Percentiles rank a stretch among this genome's conserved stretches.
Evolutionary conservation across 179 eudicot species (phyloP).

Genomic region (Spergularia azorica): DNA sequence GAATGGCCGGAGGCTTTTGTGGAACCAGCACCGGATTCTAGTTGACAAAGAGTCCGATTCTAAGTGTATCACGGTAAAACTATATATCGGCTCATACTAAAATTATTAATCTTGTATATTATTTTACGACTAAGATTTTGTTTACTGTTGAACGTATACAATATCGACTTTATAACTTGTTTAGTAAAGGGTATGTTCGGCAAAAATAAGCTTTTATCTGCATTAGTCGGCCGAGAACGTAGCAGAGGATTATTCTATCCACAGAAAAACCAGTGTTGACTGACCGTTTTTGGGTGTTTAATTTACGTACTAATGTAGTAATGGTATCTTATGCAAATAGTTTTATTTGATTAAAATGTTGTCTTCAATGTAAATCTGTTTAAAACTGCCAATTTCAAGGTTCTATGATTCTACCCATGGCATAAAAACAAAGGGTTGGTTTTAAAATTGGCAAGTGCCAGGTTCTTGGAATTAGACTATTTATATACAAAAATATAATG

Average conservation of each 20-base stretch:
- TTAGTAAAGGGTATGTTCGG: too few species aligned
- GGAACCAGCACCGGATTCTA: conserved; percentile 45
- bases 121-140: neutral
- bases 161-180: too few species aligned
- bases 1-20: conserved; percentile 48
- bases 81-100: neutral
- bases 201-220: too few species aligned
- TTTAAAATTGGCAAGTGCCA: neutral
- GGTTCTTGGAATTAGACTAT: neutral
- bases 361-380: neutral
- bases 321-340: too few species aligned
- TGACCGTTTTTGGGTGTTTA: neutral
- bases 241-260: too few species aligned
- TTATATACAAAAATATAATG: too few species aligned
- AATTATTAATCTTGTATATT: too few species aligned
- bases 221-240: too few species aligned
- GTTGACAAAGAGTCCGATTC: conserved; percentile 19
- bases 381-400: conserved; percentile 12
- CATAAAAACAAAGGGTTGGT: neutral
- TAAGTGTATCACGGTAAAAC: conserved; percentile 44
- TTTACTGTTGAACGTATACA: too few species aligned
- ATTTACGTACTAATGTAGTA: neutral
- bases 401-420: neutral
- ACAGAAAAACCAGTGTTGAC: neutral
- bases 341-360: neutral